A percentile compares a stretch with the other conserved stretches of the same genome.
Conservation (phyloP, 225 moss, liverwort and hornwort species). For the Sphagnum contortum region DNA sequence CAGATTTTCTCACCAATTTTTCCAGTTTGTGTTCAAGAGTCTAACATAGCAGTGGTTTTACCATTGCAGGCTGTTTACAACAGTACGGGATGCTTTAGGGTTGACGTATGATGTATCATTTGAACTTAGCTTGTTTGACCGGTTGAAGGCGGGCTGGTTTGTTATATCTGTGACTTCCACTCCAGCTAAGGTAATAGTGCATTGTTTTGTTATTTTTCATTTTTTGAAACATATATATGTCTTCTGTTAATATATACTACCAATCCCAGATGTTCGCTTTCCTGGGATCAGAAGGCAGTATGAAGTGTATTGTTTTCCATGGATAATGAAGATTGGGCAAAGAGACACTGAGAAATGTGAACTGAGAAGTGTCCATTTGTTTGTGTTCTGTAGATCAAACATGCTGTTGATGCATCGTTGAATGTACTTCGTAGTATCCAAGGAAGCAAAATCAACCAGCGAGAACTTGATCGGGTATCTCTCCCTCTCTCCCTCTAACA, state of each 20-base stretch:
- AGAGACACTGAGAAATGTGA: no score
- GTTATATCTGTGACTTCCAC: conserved; percentile 99
- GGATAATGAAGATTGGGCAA: no score
- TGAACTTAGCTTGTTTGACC: conserved; percentile 94
- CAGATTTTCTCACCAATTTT: no score
- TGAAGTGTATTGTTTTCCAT: no score
- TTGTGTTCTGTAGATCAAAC: conserved; percentile 51
- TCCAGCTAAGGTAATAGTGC: conserved; percentile 56
- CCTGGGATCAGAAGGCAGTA: no score
- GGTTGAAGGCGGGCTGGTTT: conserved; percentile 98
- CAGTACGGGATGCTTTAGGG: conserved; percentile 95
- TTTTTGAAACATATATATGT: no score
- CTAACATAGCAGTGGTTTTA: no score
- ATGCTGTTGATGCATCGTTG: conserved; percentile 95
- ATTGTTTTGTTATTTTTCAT: no score
- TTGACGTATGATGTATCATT: conserved; percentile 99
- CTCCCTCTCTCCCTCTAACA: not conserved
- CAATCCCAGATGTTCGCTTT: no score
- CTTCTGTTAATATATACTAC: no score
- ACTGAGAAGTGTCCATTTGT: no score
- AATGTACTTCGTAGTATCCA: conserved; percentile 95
- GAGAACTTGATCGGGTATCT: conserved; percentile 91
- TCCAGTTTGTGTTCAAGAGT: no score
- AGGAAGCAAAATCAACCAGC: conserved; percentile 90
- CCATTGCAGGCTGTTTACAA: conserved; percentile 85